phyloP scores from a whole-genome alignment of 768 basidiomycete genomes.

The Phylloporus rhodoxanthus region DNA sequence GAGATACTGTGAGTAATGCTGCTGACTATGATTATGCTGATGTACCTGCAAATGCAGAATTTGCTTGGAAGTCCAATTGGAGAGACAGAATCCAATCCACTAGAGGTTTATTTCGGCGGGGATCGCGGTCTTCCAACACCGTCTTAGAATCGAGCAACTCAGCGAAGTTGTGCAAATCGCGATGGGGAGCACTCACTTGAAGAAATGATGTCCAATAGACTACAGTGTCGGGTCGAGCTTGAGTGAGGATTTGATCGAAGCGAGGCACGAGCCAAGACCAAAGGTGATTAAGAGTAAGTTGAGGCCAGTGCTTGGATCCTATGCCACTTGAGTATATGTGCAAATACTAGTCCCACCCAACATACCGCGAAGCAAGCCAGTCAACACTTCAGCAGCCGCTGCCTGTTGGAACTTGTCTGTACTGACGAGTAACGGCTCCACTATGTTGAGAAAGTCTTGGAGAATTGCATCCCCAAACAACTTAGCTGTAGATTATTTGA shows the following conservation, averaged over 20 bases:
- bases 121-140: constrained; percentile 66
- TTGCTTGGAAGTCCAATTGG: constrained; percentile 75
- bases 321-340: constrained; percentile 6
- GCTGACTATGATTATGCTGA: constrained; percentile 5
- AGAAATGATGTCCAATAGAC: constrained; percentile 68
- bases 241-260: constrained; percentile 57
- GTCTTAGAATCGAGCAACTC: constrained; percentile 30
- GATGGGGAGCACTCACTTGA: constrained; percentile 20
- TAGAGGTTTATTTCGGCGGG: constrained; percentile 65
- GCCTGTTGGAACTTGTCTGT: constrained; percentile 81
- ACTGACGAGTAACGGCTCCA: constrained; percentile 60
- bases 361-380: constrained; percentile 70
- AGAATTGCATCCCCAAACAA: constrained; percentile 52
- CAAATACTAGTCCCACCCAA: neutral
- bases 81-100: constrained; percentile 73
- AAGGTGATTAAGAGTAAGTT: constrained; percentile 42
- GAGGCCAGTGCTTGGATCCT: constrained; percentile 86
- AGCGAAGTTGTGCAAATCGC: neutral
- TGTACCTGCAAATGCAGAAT: constrained; percentile 84
- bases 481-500: constrained; percentile 45
- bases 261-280: constrained; percentile 70
- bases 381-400: constrained; percentile 67
- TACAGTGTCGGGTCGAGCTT: constrained; percentile 83
- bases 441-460: constrained; percentile 44
- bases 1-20: constrained; percentile 10